Evolutionary conservation across 2,329 filamentous ascomycete species (phyloP).

Genomic region (Paracoccidioides lutzii): DNA sequence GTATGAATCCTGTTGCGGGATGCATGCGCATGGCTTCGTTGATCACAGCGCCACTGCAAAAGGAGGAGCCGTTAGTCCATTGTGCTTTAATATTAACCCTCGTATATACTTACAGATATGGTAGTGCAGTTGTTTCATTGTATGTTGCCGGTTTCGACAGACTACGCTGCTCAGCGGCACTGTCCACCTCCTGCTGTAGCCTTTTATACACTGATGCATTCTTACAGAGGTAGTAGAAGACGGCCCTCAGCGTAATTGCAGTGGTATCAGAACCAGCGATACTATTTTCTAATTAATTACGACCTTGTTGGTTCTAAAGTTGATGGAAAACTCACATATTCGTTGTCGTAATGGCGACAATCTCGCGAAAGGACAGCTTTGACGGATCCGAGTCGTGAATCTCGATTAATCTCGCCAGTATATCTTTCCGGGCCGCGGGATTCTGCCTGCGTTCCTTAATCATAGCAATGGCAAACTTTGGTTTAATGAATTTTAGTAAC

Average conservation of each 20-base stretch:
- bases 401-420: neutral
- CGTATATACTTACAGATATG: neutral
- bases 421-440: neutral
- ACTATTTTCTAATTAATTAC: constrained; percentile 31
- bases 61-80: neutral
- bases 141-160: neutral
- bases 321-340: neutral
- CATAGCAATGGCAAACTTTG: neutral
- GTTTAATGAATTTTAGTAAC: neutral
- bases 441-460: neutral
- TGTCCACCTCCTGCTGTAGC: constrained; percentile 15
- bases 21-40: constrained; percentile 9
- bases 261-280: constrained; percentile 14
- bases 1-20: constrained; percentile 7
- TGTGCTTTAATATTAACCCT: neutral
- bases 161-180: neutral
- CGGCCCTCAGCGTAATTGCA: constrained; percentile 7
- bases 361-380: neutral
- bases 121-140: neutral
- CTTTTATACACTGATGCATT: constrained; percentile 16
- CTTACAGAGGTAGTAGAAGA: constrained; percentile 10
- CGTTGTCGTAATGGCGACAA: neutral
- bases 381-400: neutral
- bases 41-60: constrained; percentile 1
- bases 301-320: neutral